phyloP scores from a whole-genome alignment of 1,284 basidiomycete species.

The Meira miltonrushii region DNA sequence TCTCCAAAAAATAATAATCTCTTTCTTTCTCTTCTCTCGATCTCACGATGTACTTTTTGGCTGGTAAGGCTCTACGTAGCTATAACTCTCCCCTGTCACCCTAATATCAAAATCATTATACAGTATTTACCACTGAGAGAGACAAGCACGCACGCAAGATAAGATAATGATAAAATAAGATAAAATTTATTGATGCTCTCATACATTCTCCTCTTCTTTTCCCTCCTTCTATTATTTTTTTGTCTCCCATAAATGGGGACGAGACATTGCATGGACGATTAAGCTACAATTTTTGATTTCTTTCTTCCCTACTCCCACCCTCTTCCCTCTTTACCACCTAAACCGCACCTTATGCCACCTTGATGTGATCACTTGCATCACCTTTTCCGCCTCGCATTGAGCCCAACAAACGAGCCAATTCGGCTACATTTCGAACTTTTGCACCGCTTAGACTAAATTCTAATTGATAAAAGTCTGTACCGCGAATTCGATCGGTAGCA shows the following conservation, averaged over 20 bases:
- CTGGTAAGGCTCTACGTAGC: too few relatives aligned
- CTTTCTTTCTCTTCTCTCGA: not conserved
- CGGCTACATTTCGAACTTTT: constrained; percentile 7
- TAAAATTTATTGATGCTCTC: not conserved
- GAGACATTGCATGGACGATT: too few relatives aligned
- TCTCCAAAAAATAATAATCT: not conserved
- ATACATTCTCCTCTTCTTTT: not conserved
- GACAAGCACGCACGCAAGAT: too few relatives aligned
- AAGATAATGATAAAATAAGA: not conserved
- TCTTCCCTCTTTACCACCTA: too few relatives aligned
- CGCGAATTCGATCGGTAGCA: not conserved
- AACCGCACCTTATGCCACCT: too few relatives aligned
- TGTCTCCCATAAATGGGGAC: not conserved
- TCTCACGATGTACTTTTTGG: not conserved
- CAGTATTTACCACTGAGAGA: too few relatives aligned
- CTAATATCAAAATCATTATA: too few relatives aligned
- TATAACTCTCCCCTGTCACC: too few relatives aligned
- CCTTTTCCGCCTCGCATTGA: not conserved
- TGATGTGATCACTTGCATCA: too few relatives aligned
- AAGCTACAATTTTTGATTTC: too few relatives aligned
- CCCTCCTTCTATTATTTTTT: not conserved
- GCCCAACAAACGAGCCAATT: constrained; percentile 1
- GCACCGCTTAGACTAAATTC: constrained; percentile 7
- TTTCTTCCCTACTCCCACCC: too few relatives aligned
- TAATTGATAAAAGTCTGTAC: constrained; percentile 7